Conservation (phyloP, 768 basidiomycete genomes). For the Lactarius akahatsu region DNA sequence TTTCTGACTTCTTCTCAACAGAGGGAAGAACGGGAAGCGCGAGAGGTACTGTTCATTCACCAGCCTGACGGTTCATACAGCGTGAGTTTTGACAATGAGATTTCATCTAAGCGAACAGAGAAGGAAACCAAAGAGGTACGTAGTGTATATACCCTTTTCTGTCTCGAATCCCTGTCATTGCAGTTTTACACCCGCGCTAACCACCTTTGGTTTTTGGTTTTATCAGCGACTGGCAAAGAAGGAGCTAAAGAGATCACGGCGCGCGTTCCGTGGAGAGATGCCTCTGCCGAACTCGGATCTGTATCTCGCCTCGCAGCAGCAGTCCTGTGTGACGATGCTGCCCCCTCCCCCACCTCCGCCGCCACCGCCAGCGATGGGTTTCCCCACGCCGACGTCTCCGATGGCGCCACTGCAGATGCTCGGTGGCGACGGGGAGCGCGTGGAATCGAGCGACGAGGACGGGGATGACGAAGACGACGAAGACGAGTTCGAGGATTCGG, state of each 20-base stretch:
- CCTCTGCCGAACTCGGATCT: conserved; percentile 8
- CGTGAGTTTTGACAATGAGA: conserved; percentile 16
- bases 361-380: conserved; percentile 12
- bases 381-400: conserved; percentile 24
- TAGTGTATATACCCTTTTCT: conserved; percentile 13
- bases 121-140: conserved; percentile 27
- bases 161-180: neutral
- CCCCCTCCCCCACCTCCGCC: conserved; percentile 8
- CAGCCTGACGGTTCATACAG: conserved; percentile 4
- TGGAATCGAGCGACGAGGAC: conserved; percentile 33
- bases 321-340: neutral
- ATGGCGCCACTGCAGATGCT: conserved; percentile 15
- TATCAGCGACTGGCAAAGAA: conserved; percentile 32
- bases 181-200: conserved; percentile 18
- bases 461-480: conserved; percentile 15
- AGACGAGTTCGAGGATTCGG: conserved; percentile 49
- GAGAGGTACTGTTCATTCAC: conserved; percentile 26
- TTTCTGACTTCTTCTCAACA: conserved; percentile 22
- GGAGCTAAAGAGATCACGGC: conserved; percentile 24
- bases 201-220: conserved; percentile 8
- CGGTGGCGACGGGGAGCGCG: conserved; percentile 14
- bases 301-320: conserved; percentile 21
- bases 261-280: conserved; percentile 17
- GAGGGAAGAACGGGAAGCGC: conserved; percentile 26
- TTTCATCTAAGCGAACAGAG: conserved; percentile 26